Evolutionary conservation across 2,329 filamentous ascomycete genomes (phyloP).

Genomic region (Shiraia sp.): DNA sequence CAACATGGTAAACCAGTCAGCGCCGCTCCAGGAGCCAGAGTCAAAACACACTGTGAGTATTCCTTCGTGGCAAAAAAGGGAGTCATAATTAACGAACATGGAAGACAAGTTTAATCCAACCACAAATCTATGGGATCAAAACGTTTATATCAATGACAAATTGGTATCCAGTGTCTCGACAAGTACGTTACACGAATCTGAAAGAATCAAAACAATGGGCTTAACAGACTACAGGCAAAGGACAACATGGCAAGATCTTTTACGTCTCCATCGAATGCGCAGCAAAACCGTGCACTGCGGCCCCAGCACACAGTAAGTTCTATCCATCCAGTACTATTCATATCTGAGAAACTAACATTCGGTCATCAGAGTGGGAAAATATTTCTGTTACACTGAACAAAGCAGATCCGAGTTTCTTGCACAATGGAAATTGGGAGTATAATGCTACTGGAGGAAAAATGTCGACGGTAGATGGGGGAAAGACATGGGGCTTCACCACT

Average conservation of each 20-base stretch:
- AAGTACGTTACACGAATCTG: constrained; percentile 11
- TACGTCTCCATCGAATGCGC: constrained; percentile 29
- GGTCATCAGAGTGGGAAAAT: constrained; percentile 17
- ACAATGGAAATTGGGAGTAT: constrained; percentile 17
- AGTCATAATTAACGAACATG: constrained; percentile 1
- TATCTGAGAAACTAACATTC: background rate
- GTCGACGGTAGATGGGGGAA: constrained; percentile 22
- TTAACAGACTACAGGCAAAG: constrained; percentile 17
- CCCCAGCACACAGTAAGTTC: constrained; percentile 26
- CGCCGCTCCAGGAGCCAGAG: constrained; percentile 15
- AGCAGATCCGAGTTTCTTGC: constrained; percentile 15
- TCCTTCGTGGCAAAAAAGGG: background rate
- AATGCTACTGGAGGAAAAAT: constrained; percentile 17
- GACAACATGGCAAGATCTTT: constrained; percentile 25
- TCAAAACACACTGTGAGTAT: constrained; percentile 24
- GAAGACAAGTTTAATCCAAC: constrained; percentile 22
- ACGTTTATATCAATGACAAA: constrained; percentile 25
- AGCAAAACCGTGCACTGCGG: constrained; percentile 15
- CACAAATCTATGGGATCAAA: constrained; percentile 28
- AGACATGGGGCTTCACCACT: constrained; percentile 21
- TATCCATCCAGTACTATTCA: background rate
- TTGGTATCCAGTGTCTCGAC: constrained; percentile 24
- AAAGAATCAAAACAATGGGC: background rate
- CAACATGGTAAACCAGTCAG: constrained; percentile 16
- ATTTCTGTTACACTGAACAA: constrained; percentile 17